A percentile compares a stretch with the other conserved stretches of the same genome.
Conservation (phyloP, 2,329 filamentous ascomycete species). For the Diaporthe sp. region DNA sequence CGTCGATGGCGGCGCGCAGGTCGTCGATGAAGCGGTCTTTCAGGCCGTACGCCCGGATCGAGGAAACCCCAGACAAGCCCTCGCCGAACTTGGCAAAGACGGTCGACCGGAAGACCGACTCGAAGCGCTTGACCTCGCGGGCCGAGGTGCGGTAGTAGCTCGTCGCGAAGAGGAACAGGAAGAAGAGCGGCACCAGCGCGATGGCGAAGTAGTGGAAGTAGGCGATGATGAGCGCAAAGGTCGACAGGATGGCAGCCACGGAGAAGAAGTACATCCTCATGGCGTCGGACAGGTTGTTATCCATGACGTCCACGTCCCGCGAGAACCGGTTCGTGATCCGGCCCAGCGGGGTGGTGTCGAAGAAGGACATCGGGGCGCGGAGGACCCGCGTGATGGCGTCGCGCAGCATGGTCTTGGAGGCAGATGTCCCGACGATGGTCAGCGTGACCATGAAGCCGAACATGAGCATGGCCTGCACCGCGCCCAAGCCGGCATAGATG, state of each 20-base stretch:
- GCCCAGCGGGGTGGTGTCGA: constrained; percentile 95
- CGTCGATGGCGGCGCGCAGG: constrained; percentile 81
- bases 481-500: constrained; percentile 78
- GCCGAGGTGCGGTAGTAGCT: constrained; percentile 92
- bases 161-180: constrained; percentile 85
- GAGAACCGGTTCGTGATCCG: constrained; percentile 97
- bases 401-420: constrained; percentile 86
- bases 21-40: constrained; percentile 79
- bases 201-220: constrained; percentile 90
- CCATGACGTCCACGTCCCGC: constrained; percentile 96
- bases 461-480: constrained; percentile 78
- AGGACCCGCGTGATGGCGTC: constrained; percentile 83
- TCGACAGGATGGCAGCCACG: constrained; percentile 82
- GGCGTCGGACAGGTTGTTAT: constrained; percentile 89
- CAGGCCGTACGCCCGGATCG: constrained; percentile 90
- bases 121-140: constrained; percentile 93
- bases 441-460: constrained; percentile 86
- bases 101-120: constrained; percentile 86
- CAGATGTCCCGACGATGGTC: constrained; percentile 82
- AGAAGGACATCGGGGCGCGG: constrained; percentile 88
- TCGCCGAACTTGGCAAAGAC: constrained; percentile 95
- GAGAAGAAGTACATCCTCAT: constrained; percentile 95
- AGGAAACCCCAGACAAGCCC: constrained; percentile 85
- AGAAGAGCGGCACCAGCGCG: constrained; percentile 73
- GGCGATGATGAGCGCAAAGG: constrained; percentile 93